Base-by-base conservation (phyloP, 2,329 filamentous ascomycete species). In the Biscogniauxia mediterranea region DNA sequence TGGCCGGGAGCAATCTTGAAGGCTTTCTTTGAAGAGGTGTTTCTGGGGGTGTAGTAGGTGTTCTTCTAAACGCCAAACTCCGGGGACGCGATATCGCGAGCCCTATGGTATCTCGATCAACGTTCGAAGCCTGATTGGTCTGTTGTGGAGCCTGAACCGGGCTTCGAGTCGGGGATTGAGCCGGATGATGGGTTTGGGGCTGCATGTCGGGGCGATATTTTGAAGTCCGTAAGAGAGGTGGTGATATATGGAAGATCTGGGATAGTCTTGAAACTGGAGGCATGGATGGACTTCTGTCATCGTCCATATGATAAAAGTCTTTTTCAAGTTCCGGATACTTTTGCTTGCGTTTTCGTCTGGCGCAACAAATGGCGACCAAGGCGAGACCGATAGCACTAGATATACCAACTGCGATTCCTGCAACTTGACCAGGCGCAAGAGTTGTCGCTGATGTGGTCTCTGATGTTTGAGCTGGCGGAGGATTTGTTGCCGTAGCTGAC, bases 331-430 rank as follows among this genome's bases (percentile, higher is more conserved):
- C 74, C 26, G 67, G 73, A 56, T 77, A 77, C 20, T 73, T 77
- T 67, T 72, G 76, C 55, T 74, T 76, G n/a, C 82, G 79, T 8
- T 74, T 68, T 56, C 72, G 74, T 53, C 80, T 76, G 3, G 78
- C 76, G 15, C 83, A 58, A 7, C 84, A 66, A 23, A 86, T 78
- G 13, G 83, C 69, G 4, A 76, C 77, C 26, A 85, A 68, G 5
- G 79, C 81, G 19, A 88, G 66, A 4, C 79, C 72, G 3, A 81
- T 74, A 1, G 80, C 80, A 4, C 81, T 82, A 4, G 80, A 78
- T 11, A 80, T 77, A 5, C 85, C 87, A 3, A 86, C 76, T 1
- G 81, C 77, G 61, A 90, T 86, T 6, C 86, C 87, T 19, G 80
- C 81, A 54, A 89, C 79, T 63, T 87, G 83, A 3, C 74, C 74